Conservation (phyloP, 768 basidiomycete genomes). For the Hygrophorus pudorinus region DNA sequence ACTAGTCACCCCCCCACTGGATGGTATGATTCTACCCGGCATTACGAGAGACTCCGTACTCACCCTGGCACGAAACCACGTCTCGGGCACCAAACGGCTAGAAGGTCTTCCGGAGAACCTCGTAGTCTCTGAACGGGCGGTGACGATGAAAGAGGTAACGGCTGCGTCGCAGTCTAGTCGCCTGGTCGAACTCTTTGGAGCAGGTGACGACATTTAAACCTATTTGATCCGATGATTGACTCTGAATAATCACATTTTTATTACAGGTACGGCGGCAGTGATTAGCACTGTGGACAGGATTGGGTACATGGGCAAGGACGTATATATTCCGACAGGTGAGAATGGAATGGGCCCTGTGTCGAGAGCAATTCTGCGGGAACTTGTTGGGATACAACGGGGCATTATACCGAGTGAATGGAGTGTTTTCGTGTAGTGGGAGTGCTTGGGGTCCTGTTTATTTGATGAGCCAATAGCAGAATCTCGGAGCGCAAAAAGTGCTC, state of each 20-base stretch:
- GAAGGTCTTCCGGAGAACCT: slow-evolving; percentile 45
- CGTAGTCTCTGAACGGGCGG: slow-evolving; percentile 53
- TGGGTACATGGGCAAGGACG: slow-evolving; percentile 58
- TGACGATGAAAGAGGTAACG: slow-evolving; percentile 71
- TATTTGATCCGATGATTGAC: not conserved
- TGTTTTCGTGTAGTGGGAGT: slow-evolving; percentile 33
- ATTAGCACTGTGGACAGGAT: slow-evolving; percentile 65
- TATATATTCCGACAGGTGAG: slow-evolving; percentile 51
- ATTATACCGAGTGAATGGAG: slow-evolving; percentile 74
- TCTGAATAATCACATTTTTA: slow-evolving; percentile 3
- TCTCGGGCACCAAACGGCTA: slow-evolving; percentile 32
- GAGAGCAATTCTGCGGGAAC: slow-evolving; percentile 54
- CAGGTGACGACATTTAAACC: slow-evolving; percentile 40
- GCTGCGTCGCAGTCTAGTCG: slow-evolving; percentile 44
- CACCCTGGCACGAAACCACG: slow-evolving; percentile 55
- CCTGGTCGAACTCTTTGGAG: slow-evolving; percentile 75
- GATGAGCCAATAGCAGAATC: slow-evolving; percentile 36
- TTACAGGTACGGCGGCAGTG: slow-evolving; percentile 62
- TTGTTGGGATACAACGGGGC: slow-evolving; percentile 79
- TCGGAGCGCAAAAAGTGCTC: slow-evolving; percentile 37
- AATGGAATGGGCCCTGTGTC: slow-evolving; percentile 80
- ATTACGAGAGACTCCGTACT: slow-evolving; percentile 85
- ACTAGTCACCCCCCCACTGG: slow-evolving; percentile 80
- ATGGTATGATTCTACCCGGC: slow-evolving; percentile 88
- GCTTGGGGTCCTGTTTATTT: slow-evolving; percentile 18